Base-by-base conservation (phyloP, 805 yeast genomes). In the Debaryomyces tyrocola region DNA sequence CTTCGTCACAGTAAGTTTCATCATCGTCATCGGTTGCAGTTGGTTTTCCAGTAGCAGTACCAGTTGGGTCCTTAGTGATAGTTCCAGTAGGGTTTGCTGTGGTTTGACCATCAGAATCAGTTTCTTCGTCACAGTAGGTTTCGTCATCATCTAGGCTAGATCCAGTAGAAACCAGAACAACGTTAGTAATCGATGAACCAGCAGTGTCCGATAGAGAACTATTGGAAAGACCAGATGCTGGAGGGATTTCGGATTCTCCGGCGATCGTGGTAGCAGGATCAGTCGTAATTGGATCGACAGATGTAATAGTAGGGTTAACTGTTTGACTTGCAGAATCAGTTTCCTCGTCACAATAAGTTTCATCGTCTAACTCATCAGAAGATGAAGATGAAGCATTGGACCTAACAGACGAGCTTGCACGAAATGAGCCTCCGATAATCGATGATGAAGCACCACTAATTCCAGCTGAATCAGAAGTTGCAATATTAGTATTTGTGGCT, bases 1-100 rank as follows among this genome's bases (percentile, higher is more conserved):
- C 57, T 6, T 51, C 54, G 6, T 47, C 50, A 43, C 55, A 50
- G 40, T 55, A 56, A 17, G 44, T 53, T 24, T 58, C 62, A 18
- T 54, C 59, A 35, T 17, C 38, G 34, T 27, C 37, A 21, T 28
- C 42, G 27, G 31, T 35, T 7, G 45, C 14, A 14, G 46, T 42
- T 17, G 53, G 41, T 24, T 39, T 42, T 14, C 20, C 45, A 33
- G 33, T 37, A 28, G 21, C 27, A 10, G 39, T 17, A 24, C 29
- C n/a, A 15, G 38, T 33, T 28, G 10, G 14, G 35, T 20, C 11
- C 2, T 14, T 14, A 20, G 36, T n/a, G 18, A 44, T 36, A 14
- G 39, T 17, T 38, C 18, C 18, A 17, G 52, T 40, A 37, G 55
- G 48, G 17, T 31, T 48, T 11, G 31, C 34, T 33, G 47, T 34